A percentile compares a stretch with the other conserved stretches of the same genome.
Evolutionary conservation across 176 grass and related monocot species (phyloP).

Genomic region (Musa troglodytarum): DNA sequence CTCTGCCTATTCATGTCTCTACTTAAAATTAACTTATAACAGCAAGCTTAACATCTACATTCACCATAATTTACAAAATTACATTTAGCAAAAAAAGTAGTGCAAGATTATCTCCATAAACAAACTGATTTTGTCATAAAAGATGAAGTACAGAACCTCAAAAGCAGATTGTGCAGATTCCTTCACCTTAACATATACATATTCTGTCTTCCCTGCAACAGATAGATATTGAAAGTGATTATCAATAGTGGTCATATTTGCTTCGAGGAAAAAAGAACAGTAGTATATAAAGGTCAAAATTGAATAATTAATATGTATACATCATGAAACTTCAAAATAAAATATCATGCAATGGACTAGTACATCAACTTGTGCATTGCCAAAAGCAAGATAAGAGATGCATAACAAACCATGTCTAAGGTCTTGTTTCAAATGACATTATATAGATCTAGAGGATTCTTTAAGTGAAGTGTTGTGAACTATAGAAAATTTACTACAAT

Average conservation of each 20-base stretch:
- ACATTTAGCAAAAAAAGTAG: too few species aligned
- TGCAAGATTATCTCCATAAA: neutral
- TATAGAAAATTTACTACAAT: too few species aligned
- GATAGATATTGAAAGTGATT: constrained; percentile 5
- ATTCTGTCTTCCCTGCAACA: constrained; percentile 86
- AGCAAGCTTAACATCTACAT: too few species aligned
- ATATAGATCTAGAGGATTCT: too few species aligned
- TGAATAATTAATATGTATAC: constrained; percentile 14
- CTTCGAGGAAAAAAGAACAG: too few species aligned
- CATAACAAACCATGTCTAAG: too few species aligned
- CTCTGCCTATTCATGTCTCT: too few species aligned
- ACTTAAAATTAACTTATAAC: too few species aligned
- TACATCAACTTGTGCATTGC: neutral
- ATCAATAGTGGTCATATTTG: neutral
- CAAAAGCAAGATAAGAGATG: too few species aligned
- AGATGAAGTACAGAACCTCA: constrained; percentile 45
- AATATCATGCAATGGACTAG: neutral
- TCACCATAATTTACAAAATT: too few species aligned
- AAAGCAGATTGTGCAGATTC: constrained; percentile 49
- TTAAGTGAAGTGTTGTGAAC: too few species aligned
- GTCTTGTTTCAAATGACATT: too few species aligned
- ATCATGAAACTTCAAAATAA: neutral
- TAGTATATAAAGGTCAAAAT: neutral
- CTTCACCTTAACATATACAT: constrained; percentile 68
- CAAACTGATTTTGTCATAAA: neutral